These are phyloP conservation scores for Brachypodium distachyon DNA, from an alignment of 202 grass and related monocot genomes.

Conservation along the genomic window DNA sequence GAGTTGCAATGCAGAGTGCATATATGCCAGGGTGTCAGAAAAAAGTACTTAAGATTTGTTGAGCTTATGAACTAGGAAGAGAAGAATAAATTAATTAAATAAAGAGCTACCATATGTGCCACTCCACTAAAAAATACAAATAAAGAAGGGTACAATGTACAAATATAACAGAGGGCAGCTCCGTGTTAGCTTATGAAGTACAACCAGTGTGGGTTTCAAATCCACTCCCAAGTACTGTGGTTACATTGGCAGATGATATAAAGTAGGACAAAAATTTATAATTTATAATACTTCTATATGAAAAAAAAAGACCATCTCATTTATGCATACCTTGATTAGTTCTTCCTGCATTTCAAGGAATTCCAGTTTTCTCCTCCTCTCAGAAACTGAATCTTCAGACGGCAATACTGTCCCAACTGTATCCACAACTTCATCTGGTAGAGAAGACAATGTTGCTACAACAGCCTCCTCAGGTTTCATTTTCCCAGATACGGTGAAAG, in stretches of 20 bases:
- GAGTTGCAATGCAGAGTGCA: not conserved
- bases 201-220: not conserved
- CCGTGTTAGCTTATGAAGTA: not conserved
- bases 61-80: too few relatives aligned
- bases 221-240: not conserved
- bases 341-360: conserved; percentile 98
- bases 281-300: not conserved
- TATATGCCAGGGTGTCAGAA: not conserved
- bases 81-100: not conserved
- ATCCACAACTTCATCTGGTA: conserved; percentile 99
- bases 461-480: conserved; percentile 98
- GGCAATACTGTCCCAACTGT: conserved; percentile 88
- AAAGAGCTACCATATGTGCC: not conserved
- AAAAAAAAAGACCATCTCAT: not conserved
- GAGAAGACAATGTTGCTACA: conserved; percentile 96
- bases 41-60: not conserved
- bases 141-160: not conserved
- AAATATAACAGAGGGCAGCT: not conserved
- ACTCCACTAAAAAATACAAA: not conserved
- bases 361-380: conserved; percentile 88
- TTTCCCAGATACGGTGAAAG: conserved; percentile 93
- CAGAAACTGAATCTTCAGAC: conserved; percentile 99
- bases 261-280: not conserved
- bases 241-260: conserved; percentile 3
- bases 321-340: conserved; percentile 71